Percentiles rank a stretch among this genome's conserved stretches.
Evolutionary conservation across 805 yeast species (phyloP).

Genomic region (Starmerella stigmatis): DNA sequence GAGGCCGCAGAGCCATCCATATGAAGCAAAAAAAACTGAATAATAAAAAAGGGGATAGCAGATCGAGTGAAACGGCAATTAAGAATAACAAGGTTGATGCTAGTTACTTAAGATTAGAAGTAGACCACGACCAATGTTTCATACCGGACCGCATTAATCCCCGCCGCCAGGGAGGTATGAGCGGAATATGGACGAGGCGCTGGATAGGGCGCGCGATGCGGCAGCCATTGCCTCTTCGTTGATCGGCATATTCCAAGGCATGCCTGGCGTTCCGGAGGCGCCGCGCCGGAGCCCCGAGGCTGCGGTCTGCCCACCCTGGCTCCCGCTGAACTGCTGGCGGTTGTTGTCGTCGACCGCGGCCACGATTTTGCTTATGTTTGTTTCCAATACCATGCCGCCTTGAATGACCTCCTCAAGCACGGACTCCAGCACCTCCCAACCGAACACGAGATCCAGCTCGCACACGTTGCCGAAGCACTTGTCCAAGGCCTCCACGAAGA

Average conservation of each 20-base stretch:
- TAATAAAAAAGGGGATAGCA: too few species aligned
- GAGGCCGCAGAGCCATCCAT: too few species aligned
- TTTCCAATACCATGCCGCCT: slow-evolving; percentile 97
- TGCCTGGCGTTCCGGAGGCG: neutral
- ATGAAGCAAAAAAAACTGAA: too few species aligned
- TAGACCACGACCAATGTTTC: neutral
- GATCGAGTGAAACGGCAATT: too few species aligned
- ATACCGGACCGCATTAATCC: neutral
- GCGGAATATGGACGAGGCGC: slow-evolving; percentile 22
- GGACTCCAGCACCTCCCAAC: slow-evolving; percentile 93
- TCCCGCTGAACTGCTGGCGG: slow-evolving; percentile 21
- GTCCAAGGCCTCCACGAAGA: slow-evolving; percentile 89
- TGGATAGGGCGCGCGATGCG: slow-evolving; percentile 22
- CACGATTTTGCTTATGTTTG: slow-evolving; percentile 71
- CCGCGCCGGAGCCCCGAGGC: neutral
- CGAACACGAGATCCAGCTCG: slow-evolving; percentile 92
- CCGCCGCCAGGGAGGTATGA: slow-evolving; percentile 21
- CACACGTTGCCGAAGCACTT: slow-evolving; percentile 90
- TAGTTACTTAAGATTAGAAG: neutral
- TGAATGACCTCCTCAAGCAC: slow-evolving; percentile 80
- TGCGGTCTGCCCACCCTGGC: neutral
- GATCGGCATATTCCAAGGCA: slow-evolving; percentile 5
- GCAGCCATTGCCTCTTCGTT: slow-evolving; percentile 19
- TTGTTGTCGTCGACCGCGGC: slow-evolving; percentile 39
- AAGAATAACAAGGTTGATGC: neutral